phyloP scores from a whole-genome alignment of 176 grass and related monocot species.

The Cenchrus americanus region DNA sequence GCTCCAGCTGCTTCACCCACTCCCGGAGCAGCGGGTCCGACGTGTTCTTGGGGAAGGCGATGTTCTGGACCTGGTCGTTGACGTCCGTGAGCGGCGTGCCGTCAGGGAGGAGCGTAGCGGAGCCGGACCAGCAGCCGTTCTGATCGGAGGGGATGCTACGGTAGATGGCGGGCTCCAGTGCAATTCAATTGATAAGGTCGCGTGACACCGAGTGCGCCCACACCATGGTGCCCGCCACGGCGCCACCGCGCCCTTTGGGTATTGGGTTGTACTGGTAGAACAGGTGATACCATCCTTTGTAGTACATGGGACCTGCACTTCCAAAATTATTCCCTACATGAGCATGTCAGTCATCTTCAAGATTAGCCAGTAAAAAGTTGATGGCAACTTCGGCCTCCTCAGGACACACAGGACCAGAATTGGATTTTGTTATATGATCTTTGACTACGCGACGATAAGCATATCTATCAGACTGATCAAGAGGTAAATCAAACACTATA shows the following conservation, averaged over 20 bases:
- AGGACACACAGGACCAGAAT: too few species aligned
- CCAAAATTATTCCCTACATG: too few species aligned
- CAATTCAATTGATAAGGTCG: slow-evolving; percentile 66
- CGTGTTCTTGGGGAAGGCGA: slow-evolving; percentile 19
- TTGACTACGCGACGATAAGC: too few species aligned
- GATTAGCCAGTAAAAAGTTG: too few species aligned
- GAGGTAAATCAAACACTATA: too few species aligned
- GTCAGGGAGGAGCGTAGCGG: not conserved
- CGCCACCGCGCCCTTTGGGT: not conserved
- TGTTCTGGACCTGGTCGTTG: slow-evolving; percentile 29
- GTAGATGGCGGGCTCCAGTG: not conserved
- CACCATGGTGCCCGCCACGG: slow-evolving; percentile 48
- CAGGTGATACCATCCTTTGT: slow-evolving; percentile 30
- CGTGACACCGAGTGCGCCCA: slow-evolving; percentile 79
- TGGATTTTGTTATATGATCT: too few species aligned
- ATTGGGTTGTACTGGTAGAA: slow-evolving; percentile 42
- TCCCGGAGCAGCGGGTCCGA: slow-evolving; percentile 20
- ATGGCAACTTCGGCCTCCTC: too few species aligned
- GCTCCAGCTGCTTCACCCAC: slow-evolving; percentile 27
- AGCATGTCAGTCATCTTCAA: too few species aligned
- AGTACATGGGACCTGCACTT: slow-evolving; percentile 27
- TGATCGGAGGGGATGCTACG: slow-evolving; percentile 7
- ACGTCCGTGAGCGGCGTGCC: not conserved
- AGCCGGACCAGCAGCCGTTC: slow-evolving; percentile 42
- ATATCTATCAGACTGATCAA: too few species aligned